Evolutionary conservation across 495 filamentous ascomycete genomes (phyloP).

Genomic region (Astrothelium macrocarpum): DNA sequence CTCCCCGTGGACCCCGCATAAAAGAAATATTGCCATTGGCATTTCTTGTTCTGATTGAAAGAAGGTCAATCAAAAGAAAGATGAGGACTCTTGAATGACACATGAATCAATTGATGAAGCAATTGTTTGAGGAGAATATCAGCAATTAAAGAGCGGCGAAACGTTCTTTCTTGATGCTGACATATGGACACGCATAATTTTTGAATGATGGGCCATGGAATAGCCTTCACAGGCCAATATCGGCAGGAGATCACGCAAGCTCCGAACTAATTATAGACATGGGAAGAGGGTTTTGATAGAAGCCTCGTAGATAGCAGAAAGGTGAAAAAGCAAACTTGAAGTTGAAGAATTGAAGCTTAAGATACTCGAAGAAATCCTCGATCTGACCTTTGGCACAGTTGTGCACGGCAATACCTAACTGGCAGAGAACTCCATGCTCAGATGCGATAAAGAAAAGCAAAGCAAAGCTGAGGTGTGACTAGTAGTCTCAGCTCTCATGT

Average conservation of each 20-base stretch:
- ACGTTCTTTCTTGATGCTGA: not conserved
- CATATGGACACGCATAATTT: not conserved
- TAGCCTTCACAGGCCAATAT: not conserved
- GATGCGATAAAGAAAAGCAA: not conserved
- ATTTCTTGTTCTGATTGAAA: not conserved
- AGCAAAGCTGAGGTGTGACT: not conserved
- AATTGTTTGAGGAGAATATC: not conserved
- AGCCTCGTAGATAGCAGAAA: not conserved
- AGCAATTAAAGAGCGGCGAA: not conserved
- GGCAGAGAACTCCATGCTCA: not conserved
- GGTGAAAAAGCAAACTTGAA: not conserved
- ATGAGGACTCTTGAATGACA: not conserved
- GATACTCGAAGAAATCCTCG: constrained; percentile 4
- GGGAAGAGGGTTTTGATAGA: not conserved
- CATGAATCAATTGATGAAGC: not conserved
- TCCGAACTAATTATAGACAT: not conserved
- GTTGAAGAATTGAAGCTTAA: not conserved
- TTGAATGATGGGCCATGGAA: not conserved
- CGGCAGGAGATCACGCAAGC: constrained; percentile 9
- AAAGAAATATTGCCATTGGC: not conserved
- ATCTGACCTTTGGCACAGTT: not conserved
- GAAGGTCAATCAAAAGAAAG: constrained; percentile 3
- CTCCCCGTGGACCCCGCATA: not conserved
- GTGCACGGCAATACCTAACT: not conserved
- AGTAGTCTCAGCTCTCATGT: not conserved